phyloP scores from a whole-genome alignment of 2,329 filamentous ascomycete species.

The Thyridium curvatum region DNA sequence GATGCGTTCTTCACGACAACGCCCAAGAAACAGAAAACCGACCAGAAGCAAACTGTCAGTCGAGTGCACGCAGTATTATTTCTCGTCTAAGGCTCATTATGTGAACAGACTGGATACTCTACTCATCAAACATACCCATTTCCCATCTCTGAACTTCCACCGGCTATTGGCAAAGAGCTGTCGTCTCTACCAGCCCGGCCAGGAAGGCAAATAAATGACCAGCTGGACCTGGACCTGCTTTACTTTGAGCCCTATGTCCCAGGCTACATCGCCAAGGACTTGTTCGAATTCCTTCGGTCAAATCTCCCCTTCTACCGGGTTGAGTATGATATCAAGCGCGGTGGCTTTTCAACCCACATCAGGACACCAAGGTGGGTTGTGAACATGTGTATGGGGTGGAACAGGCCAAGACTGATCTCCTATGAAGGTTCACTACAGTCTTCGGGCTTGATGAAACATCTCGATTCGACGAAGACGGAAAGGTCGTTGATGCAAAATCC shows the following conservation, averaged over 20 bases:
- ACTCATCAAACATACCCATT: constrained; percentile 43
- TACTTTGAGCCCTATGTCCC: constrained; percentile 72
- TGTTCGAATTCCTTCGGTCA: constrained; percentile 67
- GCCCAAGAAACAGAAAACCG: constrained; percentile 29
- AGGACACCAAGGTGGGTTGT: constrained; percentile 37
- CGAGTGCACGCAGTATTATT: neutral
- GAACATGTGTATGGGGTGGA: no score
- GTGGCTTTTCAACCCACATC: constrained; percentile 55
- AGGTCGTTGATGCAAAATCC: constrained; percentile 37
- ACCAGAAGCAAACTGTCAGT: constrained; percentile 6
- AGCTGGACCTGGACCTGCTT: constrained; percentile 65
- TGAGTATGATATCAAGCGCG: constrained; percentile 64
- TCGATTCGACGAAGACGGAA: constrained; percentile 41
- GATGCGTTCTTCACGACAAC: constrained; percentile 60
- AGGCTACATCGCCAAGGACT: constrained; percentile 41
- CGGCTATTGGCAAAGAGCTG: constrained; percentile 29
- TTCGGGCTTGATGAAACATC: constrained; percentile 58
- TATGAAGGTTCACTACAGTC: constrained; percentile 42
- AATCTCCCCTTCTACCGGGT: constrained; percentile 72
- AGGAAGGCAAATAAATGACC: constrained; percentile 54
- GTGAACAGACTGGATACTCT: constrained; percentile 21
- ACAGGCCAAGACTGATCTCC: neutral
- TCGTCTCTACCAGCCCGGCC: constrained; percentile 42
- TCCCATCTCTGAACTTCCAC: constrained; percentile 37
- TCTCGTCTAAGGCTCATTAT: neutral